These are phyloP conservation scores for Hymenoscyphus fraxineus DNA, from an alignment of 2,329 filamentous ascomycete species.

Conservation along the genomic window DNA sequence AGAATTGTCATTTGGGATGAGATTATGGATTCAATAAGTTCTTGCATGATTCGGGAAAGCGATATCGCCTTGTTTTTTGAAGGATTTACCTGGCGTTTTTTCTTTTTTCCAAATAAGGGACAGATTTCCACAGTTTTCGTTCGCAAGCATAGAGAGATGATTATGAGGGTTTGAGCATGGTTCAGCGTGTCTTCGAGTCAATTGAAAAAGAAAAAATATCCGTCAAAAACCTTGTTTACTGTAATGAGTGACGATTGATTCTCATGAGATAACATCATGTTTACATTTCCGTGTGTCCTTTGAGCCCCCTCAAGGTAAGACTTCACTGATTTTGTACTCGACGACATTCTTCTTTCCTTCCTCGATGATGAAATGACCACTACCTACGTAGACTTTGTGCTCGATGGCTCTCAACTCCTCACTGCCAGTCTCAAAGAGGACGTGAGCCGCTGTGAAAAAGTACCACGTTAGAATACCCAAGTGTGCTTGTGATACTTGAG, in stretches of 20 bases:
- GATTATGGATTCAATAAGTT: constrained; percentile 18
- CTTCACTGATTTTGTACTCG: constrained; percentile 44
- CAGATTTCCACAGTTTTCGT: background rate
- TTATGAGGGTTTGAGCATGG: background rate
- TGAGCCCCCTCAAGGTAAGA: constrained; percentile 23
- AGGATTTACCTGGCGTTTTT: constrained; percentile 17
- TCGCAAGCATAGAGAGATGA: background rate
- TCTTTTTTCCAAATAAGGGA: constrained; percentile 21
- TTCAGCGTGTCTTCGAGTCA: background rate
- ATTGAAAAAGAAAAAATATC: background rate
- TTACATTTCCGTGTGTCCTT: background rate
- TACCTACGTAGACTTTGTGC: constrained; percentile 41
- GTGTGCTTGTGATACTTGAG: background rate
- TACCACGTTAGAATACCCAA: background rate
- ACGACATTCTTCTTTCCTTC: constrained; percentile 36
- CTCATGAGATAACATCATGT: background rate
- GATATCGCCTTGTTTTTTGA: constrained; percentile 24
- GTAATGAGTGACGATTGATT: background rate
- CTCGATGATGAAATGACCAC: constrained; percentile 41
- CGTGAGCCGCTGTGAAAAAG: constrained; percentile 34
- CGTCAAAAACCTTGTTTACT: background rate
- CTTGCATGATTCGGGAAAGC: constrained; percentile 21
- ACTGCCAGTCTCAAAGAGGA: constrained; percentile 39
- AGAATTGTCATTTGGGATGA: constrained; percentile 9
- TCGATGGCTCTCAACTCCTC: constrained; percentile 37